A percentile compares a stretch with the other conserved stretches of the same genome.
Conservation (phyloP, 2,329 filamentous ascomycete genomes). For the Pseudopyricularia javanii region DNA sequence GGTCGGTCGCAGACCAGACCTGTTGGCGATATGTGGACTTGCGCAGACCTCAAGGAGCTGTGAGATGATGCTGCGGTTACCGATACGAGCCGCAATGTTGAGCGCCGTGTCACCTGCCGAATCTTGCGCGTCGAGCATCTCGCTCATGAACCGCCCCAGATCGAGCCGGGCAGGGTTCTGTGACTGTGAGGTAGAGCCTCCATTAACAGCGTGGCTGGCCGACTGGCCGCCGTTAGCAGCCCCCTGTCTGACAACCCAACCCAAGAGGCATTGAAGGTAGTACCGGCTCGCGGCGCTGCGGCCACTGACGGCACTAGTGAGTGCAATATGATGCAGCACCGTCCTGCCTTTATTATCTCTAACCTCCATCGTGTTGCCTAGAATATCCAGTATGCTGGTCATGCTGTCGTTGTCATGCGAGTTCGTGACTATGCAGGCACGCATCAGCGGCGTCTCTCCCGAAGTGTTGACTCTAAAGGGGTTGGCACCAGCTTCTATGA, state of each 20-base stretch:
- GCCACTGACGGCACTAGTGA: constrained; percentile 91
- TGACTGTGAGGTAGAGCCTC: neutral
- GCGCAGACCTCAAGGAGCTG: constrained; percentile 91
- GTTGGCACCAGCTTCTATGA: constrained; percentile 76
- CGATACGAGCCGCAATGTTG: constrained; percentile 85
- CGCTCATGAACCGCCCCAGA: constrained; percentile 85
- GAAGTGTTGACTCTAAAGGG: constrained; percentile 79
- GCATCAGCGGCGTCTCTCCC: constrained; percentile 87
- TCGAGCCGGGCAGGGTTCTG: constrained; percentile 55
- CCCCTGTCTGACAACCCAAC: constrained; percentile 85
- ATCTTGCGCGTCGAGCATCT: constrained; percentile 93
- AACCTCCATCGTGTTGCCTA: constrained; percentile 83
- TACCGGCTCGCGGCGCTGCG: constrained; percentile 86
- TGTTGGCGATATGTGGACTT: constrained; percentile 82
- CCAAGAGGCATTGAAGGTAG: constrained; percentile 86
- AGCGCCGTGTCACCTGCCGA: constrained; percentile 89
- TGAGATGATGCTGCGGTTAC: constrained; percentile 90
- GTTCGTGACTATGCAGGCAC: constrained; percentile 86
- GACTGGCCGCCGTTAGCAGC: neutral
- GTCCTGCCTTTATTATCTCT: constrained; percentile 82
- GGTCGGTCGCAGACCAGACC: constrained; percentile 75
- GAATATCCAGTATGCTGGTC: constrained; percentile 75
- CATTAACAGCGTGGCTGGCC: constrained; percentile 14
- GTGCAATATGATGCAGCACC: constrained; percentile 89
- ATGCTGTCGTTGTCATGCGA: constrained; percentile 87